Conservation (phyloP, 108 stramenopile genomes). For the Phaeodactylum tricornutum region DNA sequence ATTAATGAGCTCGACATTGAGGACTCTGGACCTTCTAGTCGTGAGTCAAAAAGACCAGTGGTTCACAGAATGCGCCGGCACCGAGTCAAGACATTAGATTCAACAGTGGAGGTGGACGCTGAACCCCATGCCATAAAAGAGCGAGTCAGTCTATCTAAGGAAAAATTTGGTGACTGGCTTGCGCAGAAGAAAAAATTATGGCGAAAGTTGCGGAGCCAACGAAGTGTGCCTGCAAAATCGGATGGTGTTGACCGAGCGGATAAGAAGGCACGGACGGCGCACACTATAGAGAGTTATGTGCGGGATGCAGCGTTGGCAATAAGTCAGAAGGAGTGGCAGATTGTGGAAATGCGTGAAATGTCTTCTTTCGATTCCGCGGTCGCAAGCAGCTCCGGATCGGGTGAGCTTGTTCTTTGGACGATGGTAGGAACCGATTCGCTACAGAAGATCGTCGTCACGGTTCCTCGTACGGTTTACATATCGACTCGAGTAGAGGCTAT, state of each 20-base stretch:
- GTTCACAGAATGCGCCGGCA: slow-evolving; percentile 34
- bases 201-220: slow-evolving; percentile 32
- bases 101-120: background rate
- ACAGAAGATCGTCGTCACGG: slow-evolving; percentile 68
- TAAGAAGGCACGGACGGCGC: slow-evolving; percentile 35
- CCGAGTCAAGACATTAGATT: slow-evolving; percentile 4
- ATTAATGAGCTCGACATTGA: slow-evolving; percentile 79
- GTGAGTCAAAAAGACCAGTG: slow-evolving; percentile 47
- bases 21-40: slow-evolving; percentile 38
- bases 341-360: slow-evolving; percentile 87
- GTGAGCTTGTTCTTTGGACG: slow-evolving; percentile 83
- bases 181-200: slow-evolving; percentile 79
- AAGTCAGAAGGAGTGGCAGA: slow-evolving; percentile 74
- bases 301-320: slow-evolving; percentile 59
- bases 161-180: slow-evolving; percentile 80
- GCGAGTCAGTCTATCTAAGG: slow-evolving; percentile 37
- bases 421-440: slow-evolving; percentile 78
- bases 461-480: slow-evolving; percentile 76
- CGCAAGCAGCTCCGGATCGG: slow-evolving; percentile 41
- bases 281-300: slow-evolving; percentile 73
- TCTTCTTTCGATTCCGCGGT: slow-evolving; percentile 44
- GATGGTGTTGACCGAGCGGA: slow-evolving; percentile 6
- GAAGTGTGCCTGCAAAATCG: background rate
- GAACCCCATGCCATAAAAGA: background rate
- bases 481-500: slow-evolving; percentile 40